These are phyloP conservation scores for Zostera marina DNA, from an alignment of 116 monocot species.

Conservation along the genomic window DNA sequence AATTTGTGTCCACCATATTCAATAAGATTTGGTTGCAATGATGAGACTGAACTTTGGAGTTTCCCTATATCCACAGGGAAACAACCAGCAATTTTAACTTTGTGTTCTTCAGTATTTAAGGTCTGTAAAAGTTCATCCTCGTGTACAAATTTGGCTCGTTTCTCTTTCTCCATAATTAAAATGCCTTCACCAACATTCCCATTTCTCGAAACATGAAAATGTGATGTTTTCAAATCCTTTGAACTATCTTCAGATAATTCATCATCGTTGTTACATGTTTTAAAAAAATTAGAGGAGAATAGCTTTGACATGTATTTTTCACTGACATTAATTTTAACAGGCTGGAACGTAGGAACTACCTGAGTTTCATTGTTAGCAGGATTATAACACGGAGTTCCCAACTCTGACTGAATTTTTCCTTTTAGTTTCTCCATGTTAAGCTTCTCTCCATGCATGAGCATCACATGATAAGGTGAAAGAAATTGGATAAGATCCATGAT, in stretches of 20 bases:
- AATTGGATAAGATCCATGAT: constrained; percentile 87
- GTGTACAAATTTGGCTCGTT: constrained; percentile 39
- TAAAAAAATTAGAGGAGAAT: background rate
- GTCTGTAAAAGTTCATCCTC: constrained; percentile 37
- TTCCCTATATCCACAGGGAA: constrained; percentile 19
- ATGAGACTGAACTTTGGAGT: constrained; percentile 1
- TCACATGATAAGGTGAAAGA: constrained; percentile 64
- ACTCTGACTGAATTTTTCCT: constrained; percentile 61
- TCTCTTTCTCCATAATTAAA: constrained; percentile 64
- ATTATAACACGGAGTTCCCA: constrained; percentile 51
- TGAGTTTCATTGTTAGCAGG: constrained; percentile 78
- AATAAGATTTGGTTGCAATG: background rate
- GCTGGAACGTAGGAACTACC: constrained; percentile 29
- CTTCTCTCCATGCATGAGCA: constrained; percentile 94
- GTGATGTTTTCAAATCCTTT: background rate
- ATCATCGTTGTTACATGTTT: background rate
- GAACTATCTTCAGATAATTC: constrained; percentile 1
- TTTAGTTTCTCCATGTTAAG: constrained; percentile 73
- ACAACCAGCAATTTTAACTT: constrained; percentile 35
- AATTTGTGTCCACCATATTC: background rate
- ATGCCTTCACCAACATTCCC: constrained; percentile 47
- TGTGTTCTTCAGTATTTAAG: constrained; percentile 32
- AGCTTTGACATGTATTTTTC: constrained; percentile 36
- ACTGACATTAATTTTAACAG: constrained; percentile 35
- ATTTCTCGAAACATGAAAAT: constrained; percentile 2